Evolutionary conservation across 192 early-diverging fungal genomes (phyloP).

Genomic region (Podila minutissima): DNA sequence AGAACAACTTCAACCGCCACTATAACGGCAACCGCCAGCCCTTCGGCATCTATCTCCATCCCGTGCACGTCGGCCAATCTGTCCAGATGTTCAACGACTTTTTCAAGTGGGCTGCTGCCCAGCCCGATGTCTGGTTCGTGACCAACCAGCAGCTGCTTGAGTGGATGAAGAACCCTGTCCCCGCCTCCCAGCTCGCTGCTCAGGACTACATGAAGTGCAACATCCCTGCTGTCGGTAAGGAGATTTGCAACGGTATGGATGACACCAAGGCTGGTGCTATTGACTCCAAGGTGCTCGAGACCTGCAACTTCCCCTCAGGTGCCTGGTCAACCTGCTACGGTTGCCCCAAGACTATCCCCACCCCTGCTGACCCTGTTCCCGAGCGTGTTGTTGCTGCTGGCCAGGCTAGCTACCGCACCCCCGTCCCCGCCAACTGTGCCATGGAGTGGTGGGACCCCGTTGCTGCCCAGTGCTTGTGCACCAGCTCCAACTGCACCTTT

Average conservation of each 20-base stretch:
- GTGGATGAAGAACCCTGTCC: constrained; percentile 83
- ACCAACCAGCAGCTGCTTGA: constrained; percentile 69
- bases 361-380: constrained; percentile 54
- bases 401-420: constrained; percentile 42
- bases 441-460: constrained; percentile 75
- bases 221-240: constrained; percentile 59
- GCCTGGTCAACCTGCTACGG: constrained; percentile 60
- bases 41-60: constrained; percentile 54
- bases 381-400: constrained; percentile 18
- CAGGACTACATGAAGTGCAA: constrained; percentile 73
- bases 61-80: constrained; percentile 51
- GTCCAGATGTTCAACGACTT: constrained; percentile 51
- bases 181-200: constrained; percentile 64
- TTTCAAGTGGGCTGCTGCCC: constrained; percentile 59
- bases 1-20: constrained; percentile 62
- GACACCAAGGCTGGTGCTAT: constrained; percentile 40
- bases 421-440: constrained; percentile 68
- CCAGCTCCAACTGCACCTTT: constrained; percentile 59
- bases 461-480: constrained; percentile 65
- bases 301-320: constrained; percentile 56
- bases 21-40: constrained; percentile 58
- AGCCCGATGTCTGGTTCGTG: constrained; percentile 76
- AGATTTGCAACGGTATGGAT: constrained; percentile 78
- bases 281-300: constrained; percentile 46
- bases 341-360: constrained; percentile 54